Base-by-base conservation (phyloP, 768 basidiomycete species). In the Leccinum rimulosum region DNA sequence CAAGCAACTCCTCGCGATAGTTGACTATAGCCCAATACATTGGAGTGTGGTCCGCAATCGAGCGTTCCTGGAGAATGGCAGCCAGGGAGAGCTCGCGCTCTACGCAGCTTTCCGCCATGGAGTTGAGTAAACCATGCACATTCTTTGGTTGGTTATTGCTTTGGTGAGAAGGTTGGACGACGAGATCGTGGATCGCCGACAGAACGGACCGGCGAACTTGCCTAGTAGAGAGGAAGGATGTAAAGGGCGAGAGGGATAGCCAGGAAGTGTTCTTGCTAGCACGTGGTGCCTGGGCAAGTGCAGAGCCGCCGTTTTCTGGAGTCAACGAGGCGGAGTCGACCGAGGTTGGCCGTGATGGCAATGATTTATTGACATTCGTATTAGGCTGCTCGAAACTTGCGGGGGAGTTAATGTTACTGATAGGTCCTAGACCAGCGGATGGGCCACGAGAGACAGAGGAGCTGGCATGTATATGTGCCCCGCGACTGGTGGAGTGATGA, bases 81-180 rank as follows among this genome's bases (percentile, higher is more conserved):
- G 71, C 61, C 3, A 73, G 33, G 0, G 80, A 79, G 4, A 90
- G 61, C n/a, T 74, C 75, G 38, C 84, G 77, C 1, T 79, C 68
- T 3, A 27, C 27, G 64, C 89, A 91, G 0, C 82, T 84, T 25
- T 85, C 82, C 0, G 80, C 78, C 61, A 87, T 86, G 66, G 83
- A 84, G 31, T 80, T 77, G 9, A 91, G 79, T 19, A 89, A 80
- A 28, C 63, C 68, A 2, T 73, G 60, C 0, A 76, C 75, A 6
- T 57, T 56, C 14, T 35, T 55, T 27, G 47, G 58, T 12, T 57
- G 54, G 1, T 14, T 19, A 17, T 22, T 31, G 35, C 27, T 22
- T 28, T 19, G 12, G 12, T 45, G 63, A 11, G 61, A 58, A 1
- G 60, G 56, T 4, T 60, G 55, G 12, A 57, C n/a, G 9, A 84